Conservation (phyloP, 2,329 filamentous ascomycete genomes). For the Pyrenochaeta sp. region DNA sequence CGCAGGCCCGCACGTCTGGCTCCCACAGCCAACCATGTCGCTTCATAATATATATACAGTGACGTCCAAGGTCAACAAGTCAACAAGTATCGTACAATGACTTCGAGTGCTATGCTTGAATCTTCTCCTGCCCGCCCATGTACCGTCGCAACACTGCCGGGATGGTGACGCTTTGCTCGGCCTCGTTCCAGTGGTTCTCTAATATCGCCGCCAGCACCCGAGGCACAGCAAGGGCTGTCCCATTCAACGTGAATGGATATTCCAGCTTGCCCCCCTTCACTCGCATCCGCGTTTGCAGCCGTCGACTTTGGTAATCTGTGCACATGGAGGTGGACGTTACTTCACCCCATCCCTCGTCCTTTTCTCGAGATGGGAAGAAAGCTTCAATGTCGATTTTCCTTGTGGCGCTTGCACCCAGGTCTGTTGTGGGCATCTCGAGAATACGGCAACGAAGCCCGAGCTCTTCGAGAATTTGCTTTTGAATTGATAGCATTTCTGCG, state of each 20-base stretch:
- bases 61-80: slow-evolving; percentile 2
- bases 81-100: slow-evolving; percentile 12
- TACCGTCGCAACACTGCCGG: slow-evolving; percentile 81
- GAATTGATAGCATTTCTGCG: slow-evolving; percentile 84
- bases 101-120: slow-evolving; percentile 30
- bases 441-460: slow-evolving; percentile 86
- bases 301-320: slow-evolving; percentile 90
- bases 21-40: slow-evolving; percentile 8
- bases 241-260: slow-evolving; percentile 92
- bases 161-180: slow-evolving; percentile 70
- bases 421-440: slow-evolving; percentile 87
- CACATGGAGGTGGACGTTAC: slow-evolving; percentile 90
- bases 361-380: slow-evolving; percentile 82
- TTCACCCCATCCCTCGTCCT: slow-evolving; percentile 84
- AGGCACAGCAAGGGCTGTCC: slow-evolving; percentile 90
- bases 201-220: slow-evolving; percentile 86
- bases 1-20: slow-evolving; percentile 4
- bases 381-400: slow-evolving; percentile 94
- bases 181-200: slow-evolving; percentile 88
- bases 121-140: slow-evolving; percentile 69
- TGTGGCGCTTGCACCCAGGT: slow-evolving; percentile 86
- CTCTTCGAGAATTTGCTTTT: slow-evolving; percentile 79
- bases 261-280: slow-evolving; percentile 60
- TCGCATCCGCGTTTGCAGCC: slow-evolving; percentile 78
- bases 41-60: slow-evolving; percentile 16